Base-by-base conservation (phyloP, 2,329 filamentous ascomycete genomes). In the Bipolaris bicolor region DNA sequence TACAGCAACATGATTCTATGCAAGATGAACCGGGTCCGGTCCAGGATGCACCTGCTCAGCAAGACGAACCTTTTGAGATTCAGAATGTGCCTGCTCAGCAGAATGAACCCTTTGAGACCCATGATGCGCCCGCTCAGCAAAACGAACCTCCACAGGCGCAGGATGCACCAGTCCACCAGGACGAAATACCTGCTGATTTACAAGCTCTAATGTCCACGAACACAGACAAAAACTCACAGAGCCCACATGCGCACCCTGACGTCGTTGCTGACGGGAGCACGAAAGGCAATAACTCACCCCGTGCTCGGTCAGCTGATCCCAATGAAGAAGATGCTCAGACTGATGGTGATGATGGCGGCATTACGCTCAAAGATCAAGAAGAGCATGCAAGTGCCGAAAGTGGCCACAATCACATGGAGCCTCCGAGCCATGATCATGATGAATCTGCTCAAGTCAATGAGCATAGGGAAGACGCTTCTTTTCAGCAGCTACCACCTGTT, bases 401-500 rank as follows among this genome's bases (percentile, higher is more conserved):
- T 5, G 44, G 36, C 24, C 22, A 47, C 10, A 40, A 55, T 20
- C 55, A 53, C 16, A 24, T 20, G 16, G 49, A 61, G 20, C 54
- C 64, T 11, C 63, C 63, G 47, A 57, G 53, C 15, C 53, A 63
- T 18, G 55, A 56, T 46, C 57, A 58, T 34, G 61, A 66, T 49
- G 44, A 60, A 18, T 29, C 49, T 47, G 41, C 29, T 24, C 31
- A 49, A 31, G 49, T 46, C 10, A 48, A 55, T 34, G 47, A 55
- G 7, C 53, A 60, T 15, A 46, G 61, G 41, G 53, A 62, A 15
- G 53, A 61, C 5, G 57, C 61, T 15, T 54, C 50, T 15, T 55
- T 56, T 6, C 58, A 64, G 20, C 7, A 64, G 18, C 7, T 64
- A 5, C 63, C 63, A 15, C 61, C 68, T 7, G 64, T 75, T 22